Conservation (phyloP, 768 basidiomycete species). For the Suillus paluster region DNA sequence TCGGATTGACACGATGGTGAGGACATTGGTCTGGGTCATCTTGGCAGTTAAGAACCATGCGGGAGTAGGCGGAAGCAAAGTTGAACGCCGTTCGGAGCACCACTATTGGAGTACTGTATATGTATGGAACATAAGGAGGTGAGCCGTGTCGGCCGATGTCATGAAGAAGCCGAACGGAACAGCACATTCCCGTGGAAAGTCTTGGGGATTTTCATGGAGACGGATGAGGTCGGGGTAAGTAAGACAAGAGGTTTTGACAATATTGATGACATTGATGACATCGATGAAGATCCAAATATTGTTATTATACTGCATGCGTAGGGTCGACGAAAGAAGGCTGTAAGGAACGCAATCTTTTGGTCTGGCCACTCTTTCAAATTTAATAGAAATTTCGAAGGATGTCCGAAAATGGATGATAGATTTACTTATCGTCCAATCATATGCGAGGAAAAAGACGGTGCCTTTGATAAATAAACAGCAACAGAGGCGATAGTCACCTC, state of each 20-base stretch:
- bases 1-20: not conserved
- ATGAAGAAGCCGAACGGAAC: not conserved
- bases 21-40: not conserved
- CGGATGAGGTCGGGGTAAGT: not conserved
- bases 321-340: not conserved
- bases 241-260: too few species aligned
- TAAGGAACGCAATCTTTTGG: too few species aligned
- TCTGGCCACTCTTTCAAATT: not conserved
- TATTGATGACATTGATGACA: not conserved
- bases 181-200: not conserved
- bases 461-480: constrained; percentile 28
- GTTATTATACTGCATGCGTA: not conserved
- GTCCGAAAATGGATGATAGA: not conserved
- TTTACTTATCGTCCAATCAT: constrained; percentile 38
- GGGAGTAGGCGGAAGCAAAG: not conserved
- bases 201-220: not conserved
- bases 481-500: constrained; percentile 18
- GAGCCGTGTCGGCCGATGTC: not conserved
- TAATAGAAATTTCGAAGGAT: not conserved
- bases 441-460: constrained; percentile 3
- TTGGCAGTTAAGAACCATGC: not conserved
- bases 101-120: not conserved
- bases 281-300: not conserved
- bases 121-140: not conserved
- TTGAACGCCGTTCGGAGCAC: not conserved